Evolutionary conservation across 192 early-diverging fungal genomes (phyloP), one percentile per base, ranked within the genome.

Genomic region (Gaertneriomyces semiglobifer): DNA sequence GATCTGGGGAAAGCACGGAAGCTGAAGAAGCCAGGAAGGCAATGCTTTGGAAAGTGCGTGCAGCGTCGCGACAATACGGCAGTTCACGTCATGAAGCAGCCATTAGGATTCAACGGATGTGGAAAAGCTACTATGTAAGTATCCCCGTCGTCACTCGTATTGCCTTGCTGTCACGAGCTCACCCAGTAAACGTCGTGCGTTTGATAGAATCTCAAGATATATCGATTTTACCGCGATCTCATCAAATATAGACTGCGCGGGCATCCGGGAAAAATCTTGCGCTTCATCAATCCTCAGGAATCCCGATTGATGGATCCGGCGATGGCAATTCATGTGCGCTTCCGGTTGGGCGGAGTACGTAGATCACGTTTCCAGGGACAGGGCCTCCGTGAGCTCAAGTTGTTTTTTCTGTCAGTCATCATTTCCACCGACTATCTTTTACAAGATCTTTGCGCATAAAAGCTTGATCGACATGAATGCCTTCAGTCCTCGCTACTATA

Each of bases 401-500:
- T 57, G 12, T 38, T 39, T 5, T 57, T 3, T 57, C 55, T 14
- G 14, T 57, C 47, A 80, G 78, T 60, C 62, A 10, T 45, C 59
- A 14, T 86, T 86, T 60, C 84, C 84, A 25, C 84, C 84, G 14
- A 74, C 69, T 4, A 83, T 86, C 9, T 84, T 70, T 62, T 86
- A 86, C 77, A 86, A 86, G 59, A 85, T 86, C 8, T 86, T 76
- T 62, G 69, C 83, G 0, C 79, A 86, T 64, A 72, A 69, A 41
- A 69, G 60, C 16, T 58, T 84, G 57, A 69, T 86, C 9, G 84
- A 86, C 69, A 80, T 86, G 67, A 84, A 84, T 58, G 66, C 81
- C 7, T 86, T 86, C 62, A 73, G 79, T 53, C 84, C 84, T n/a
- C 62, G 83, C 4, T 78, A 86, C 64, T 86, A 86, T 61, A 85